Evolutionary conservation across 1,139 yeast genomes (phyloP).

Genomic region (Citeromyces hawaiiensis): DNA sequence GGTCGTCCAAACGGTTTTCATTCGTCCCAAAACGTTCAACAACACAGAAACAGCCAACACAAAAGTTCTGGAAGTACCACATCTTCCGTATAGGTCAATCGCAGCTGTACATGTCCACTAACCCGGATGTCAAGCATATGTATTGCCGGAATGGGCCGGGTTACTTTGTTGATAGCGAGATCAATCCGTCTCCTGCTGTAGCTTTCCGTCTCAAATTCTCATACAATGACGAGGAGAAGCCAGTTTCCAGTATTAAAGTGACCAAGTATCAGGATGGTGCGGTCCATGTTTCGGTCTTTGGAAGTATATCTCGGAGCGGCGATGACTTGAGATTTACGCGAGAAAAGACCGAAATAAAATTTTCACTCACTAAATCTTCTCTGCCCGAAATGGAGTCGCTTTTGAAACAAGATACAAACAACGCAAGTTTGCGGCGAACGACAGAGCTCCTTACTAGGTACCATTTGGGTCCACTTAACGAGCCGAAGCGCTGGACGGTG

Average conservation of each 20-base stretch:
- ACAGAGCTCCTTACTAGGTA: slow-evolving; percentile 6
- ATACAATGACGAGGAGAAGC: neutral
- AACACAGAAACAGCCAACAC: slow-evolving; percentile 4
- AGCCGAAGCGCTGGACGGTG: slow-evolving; percentile 22
- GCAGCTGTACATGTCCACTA: slow-evolving; percentile 39
- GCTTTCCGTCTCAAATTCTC: neutral
- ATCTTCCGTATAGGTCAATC: slow-evolving; percentile 32
- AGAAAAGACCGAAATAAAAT: slow-evolving; percentile 2
- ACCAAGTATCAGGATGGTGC: slow-evolving; percentile 4
- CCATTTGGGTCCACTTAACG: slow-evolving; percentile 13
- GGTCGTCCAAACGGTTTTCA: neutral
- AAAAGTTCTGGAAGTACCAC: slow-evolving; percentile 48
- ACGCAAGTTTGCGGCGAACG: slow-evolving; percentile 3
- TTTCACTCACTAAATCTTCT: slow-evolving; percentile 5
- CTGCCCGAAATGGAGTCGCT: slow-evolving; percentile 6
- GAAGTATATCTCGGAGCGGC: neutral
- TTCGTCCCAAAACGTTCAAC: neutral
- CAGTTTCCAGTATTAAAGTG: neutral
- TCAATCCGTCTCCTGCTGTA: neutral
- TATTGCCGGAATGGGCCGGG: slow-evolving; percentile 48
- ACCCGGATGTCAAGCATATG: slow-evolving; percentile 40
- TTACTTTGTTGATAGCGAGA: slow-evolving; percentile 25
- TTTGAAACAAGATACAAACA: slow-evolving; percentile 6
- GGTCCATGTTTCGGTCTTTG: neutral
- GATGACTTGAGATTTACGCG: neutral